Conservation (phyloP, 2,329 filamentous ascomycete genomes). For the Chalara sp. region DNA sequence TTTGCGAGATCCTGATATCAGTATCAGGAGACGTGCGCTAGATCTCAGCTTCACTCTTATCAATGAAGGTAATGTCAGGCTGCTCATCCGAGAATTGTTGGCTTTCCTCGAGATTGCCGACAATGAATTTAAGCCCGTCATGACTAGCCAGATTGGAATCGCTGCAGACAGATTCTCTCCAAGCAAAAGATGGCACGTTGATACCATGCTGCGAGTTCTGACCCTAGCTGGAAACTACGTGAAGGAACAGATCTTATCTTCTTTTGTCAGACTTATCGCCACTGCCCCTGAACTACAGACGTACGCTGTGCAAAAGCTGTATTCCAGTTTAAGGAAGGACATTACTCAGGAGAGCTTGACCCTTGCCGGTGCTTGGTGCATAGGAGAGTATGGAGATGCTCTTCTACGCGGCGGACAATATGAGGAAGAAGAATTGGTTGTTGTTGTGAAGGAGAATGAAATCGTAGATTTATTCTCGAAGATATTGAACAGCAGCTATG, state of each 20-base stretch:
- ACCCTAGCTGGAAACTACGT: conserved; percentile 94
- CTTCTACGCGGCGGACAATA: conserved; percentile 86
- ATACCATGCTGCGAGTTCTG: conserved; percentile 91
- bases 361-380: conserved; percentile 91
- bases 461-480: conserved; percentile 87
- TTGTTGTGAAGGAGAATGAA: conserved; percentile 76
- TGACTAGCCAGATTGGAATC: conserved; percentile 97
- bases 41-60: conserved; percentile 97
- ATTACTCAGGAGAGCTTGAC: conserved; percentile 96
- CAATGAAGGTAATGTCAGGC: conserved; percentile 91
- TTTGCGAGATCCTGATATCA: conserved; percentile 93
- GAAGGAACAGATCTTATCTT: conserved; percentile 95
- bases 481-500: conserved; percentile 92
- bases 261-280: conserved; percentile 90
- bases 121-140: conserved; percentile 96
- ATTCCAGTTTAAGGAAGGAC: conserved; percentile 84
- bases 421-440: conserved; percentile 85
- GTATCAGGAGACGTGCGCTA: conserved; percentile 88
- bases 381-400: conserved; percentile 91
- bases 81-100: conserved; percentile 85
- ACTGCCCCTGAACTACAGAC: conserved; percentile 93
- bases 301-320: conserved; percentile 93
- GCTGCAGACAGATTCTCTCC: conserved; percentile 93
- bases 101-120: conserved; percentile 96
- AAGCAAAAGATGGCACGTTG: conserved; percentile 97